phyloP scores from a whole-genome alignment of 2,329 filamentous ascomycete genomes.

The Tolypocladium tropicale region DNA sequence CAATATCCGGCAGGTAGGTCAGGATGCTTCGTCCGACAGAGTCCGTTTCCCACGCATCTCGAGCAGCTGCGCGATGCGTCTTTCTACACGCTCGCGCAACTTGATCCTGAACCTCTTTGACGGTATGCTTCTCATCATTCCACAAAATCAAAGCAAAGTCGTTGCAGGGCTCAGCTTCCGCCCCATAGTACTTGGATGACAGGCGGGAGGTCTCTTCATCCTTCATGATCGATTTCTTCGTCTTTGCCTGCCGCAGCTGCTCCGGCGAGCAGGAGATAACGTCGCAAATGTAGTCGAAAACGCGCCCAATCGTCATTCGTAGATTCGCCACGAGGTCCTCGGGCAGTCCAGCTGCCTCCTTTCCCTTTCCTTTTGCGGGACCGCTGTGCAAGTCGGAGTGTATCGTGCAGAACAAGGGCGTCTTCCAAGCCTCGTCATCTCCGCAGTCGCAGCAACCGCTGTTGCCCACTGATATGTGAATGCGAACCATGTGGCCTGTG shows the following conservation, averaged over 20 bases:
- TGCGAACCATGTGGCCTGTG: conserved; percentile 81
- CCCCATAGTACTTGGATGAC: conserved; percentile 59
- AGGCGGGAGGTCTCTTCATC: conserved; percentile 77
- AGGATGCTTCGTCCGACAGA: conserved; percentile 79
- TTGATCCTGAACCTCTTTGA: conserved; percentile 81
- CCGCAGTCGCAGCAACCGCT: conserved; percentile 97
- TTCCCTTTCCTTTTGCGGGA: conserved; percentile 50
- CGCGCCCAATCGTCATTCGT: conserved; percentile 73
- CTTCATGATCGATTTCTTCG: conserved; percentile 64
- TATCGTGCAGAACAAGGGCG: conserved; percentile 84
- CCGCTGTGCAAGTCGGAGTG: conserved; percentile 56
- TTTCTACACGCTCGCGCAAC: conserved; percentile 81
- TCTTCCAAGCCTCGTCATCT: conserved; percentile 86
- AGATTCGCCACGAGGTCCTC: conserved; percentile 68
- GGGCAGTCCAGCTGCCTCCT: conserved; percentile 51
- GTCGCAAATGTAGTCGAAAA: conserved; percentile 92
- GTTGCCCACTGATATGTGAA: conserved; percentile 80
- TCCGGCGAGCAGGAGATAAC: conserved; percentile 97
- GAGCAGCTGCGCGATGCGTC: conserved; percentile 54
- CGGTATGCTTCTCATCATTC: conserved; percentile 98
- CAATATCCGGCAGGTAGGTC: conserved; percentile 62
- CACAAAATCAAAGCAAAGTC: conserved; percentile 84
- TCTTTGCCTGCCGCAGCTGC: conserved; percentile 79
- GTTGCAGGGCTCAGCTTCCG: conserved; percentile 26
- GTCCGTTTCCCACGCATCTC: conserved; percentile 80